Conservation (phyloP, 78 protist species). For the Dictyostelium firmibasis region DNA sequence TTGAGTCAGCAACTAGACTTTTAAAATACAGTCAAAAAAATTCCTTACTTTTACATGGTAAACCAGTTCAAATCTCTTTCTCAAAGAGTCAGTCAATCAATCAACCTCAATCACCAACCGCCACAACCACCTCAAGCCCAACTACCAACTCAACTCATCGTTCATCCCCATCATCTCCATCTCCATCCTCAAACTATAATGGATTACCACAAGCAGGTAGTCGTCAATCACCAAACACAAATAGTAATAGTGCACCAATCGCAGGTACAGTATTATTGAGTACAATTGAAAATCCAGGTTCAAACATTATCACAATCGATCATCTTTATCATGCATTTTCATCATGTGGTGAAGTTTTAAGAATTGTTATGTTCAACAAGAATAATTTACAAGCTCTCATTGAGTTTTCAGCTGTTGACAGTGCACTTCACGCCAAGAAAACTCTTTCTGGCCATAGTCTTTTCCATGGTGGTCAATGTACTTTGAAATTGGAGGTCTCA, state of each 20-base stretch:
- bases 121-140: background rate
- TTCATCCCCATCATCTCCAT: background rate
- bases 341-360: slow-evolving; percentile 47
- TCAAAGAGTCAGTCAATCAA: slow-evolving; percentile 59
- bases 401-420: slow-evolving; percentile 58
- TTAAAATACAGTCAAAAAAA: slow-evolving; percentile 25
- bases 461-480: slow-evolving; percentile 75
- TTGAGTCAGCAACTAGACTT: slow-evolving; percentile 51
- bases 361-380: slow-evolving; percentile 70
- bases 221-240: background rate
- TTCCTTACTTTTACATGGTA: slow-evolving; percentile 21
- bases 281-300: slow-evolving; percentile 49
- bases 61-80: slow-evolving; percentile 44
- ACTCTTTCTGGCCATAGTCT: slow-evolving; percentile 33
- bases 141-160: background rate
- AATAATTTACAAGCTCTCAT: slow-evolving; percentile 72
- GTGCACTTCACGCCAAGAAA: slow-evolving; percentile 71
- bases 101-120: slow-evolving; percentile 3
- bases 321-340: slow-evolving; percentile 34
- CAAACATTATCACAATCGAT: slow-evolving; percentile 34
- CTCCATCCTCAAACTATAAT: background rate
- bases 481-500: slow-evolving; percentile 80
- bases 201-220: background rate
- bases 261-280: slow-evolving; percentile 34
- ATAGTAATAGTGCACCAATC: background rate